phyloP scores from a whole-genome alignment of 257 asterid species.

The Cinchona pubescens region DNA sequence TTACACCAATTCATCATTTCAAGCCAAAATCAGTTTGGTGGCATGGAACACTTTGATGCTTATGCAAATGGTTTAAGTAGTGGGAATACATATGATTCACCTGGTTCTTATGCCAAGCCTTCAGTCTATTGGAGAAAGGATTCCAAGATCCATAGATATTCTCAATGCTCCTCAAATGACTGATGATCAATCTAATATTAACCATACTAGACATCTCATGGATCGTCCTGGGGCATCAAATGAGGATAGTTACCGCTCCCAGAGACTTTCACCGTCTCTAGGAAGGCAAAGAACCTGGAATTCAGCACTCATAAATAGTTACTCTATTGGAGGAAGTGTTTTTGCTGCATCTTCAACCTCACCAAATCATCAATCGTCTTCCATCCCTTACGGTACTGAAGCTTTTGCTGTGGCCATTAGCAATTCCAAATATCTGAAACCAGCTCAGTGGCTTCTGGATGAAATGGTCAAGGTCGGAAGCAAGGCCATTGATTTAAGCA shows the following conservation, averaged over 20 bases:
- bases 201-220: constrained; percentile 51
- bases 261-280: constrained; percentile 71
- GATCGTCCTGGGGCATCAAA: constrained; percentile 63
- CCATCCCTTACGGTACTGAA: constrained; percentile 38
- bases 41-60: constrained; percentile 41
- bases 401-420: constrained; percentile 33
- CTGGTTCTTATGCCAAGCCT: constrained; percentile 32
- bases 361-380: constrained; percentile 33
- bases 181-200: constrained; percentile 33
- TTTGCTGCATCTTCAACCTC: constrained; percentile 23
- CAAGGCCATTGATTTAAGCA: constrained; percentile 37
- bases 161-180: constrained; percentile 34
- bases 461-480: constrained; percentile 66
- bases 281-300: constrained; percentile 28
- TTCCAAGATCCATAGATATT: constrained; percentile 33
- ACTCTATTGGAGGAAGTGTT: constrained; percentile 22
- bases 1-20: constrained; percentile 58
- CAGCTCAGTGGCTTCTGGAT: constrained; percentile 64
- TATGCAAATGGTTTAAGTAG: constrained; percentile 32
- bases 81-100: constrained; percentile 28
- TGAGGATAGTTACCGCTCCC: constrained; percentile 37
- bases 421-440: constrained; percentile 62
- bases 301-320: constrained; percentile 26
- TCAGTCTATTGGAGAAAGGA: constrained; percentile 35
- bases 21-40: constrained; percentile 40